Base-by-base conservation (phyloP, 2,329 filamentous ascomycete genomes). In the Camptophora hylomeconis region DNA sequence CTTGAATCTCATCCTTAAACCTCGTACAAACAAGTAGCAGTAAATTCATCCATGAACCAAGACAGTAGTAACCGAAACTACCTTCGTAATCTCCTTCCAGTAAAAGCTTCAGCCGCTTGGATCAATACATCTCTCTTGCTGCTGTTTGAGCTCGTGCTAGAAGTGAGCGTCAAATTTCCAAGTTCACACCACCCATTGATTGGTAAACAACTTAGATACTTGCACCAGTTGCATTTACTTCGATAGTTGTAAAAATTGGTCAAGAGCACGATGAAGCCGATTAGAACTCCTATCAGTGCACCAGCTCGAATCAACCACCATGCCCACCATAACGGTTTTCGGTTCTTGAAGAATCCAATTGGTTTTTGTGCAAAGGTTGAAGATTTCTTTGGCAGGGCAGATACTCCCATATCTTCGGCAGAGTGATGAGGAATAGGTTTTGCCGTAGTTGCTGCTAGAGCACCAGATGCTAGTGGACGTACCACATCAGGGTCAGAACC, bases 281-380 rank as follows among this genome's bases (percentile, higher is more conserved):
- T 68, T 19, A 93, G 63, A 18, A 86, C 79, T n/a, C 75, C 68
- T 5, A 93, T 68, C 28, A 98, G 60, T 14, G 79, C 76, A 0
- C 69, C 82, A 1, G 70, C 80, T 11, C 89, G 72, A 16, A 95
- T 67, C 13, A 93, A 56, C 87, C 87, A 95, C 89, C 89, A 98
- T 5, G 63, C 79, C 89, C 89, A 98, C 89, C 89, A 98, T 5
- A 93, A 65, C 13, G 80, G 79, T 52, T 92, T 93, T 11, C 89
- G 71, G 12, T 82, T 83, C 52, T 86, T 87, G 61, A 95, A 95
- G 57, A 94, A 94, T 5, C 72, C 75, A 0, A 70, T 40, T 0
- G 67, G 65, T 30, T 60, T 48, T 38, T 61, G 63, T 14, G 58
- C 48, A 39, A 70, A 68, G 10, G 46, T 52, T 8, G 48, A 46